Base-by-base conservation (phyloP, 768 basidiomycete species). In the Lactarius quietus region DNA sequence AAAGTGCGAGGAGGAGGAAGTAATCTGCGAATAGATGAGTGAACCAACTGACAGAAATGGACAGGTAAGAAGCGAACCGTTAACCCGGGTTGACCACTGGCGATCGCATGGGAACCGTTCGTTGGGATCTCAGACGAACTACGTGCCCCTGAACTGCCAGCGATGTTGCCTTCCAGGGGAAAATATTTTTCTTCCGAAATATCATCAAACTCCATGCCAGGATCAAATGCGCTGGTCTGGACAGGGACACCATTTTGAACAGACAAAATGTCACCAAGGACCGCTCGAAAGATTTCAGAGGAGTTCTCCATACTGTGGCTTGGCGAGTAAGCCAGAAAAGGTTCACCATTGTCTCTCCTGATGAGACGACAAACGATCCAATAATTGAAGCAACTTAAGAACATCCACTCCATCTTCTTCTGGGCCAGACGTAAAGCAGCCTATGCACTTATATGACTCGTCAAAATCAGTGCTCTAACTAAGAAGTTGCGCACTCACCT, bases 371-470 rank as follows among this genome's bases (percentile, higher is more conserved):
- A 60, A 15, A 51, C 45, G 6, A 51, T 36, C 59, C 35, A 60
- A 45, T 60, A 20, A 12, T 38, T 36, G 23, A 28, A 23, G 45
- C 45, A 36, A 1, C 9, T 23, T 12, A 51, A 12, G 31, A 60
- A 60, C 14, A 60, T 23, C 59, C 59, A 60, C 35, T 51, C 59
- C 59, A 51, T 60, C 3, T 31, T n/a, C 51, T 48, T 36, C 5
- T 38, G 59, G 7, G 48, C 48, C 1, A 60, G 15, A 60, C 17
- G 31, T 17, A 59, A 48, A 7, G 58, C 58, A 0, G 58, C 43
- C 58, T 59, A 59, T 6, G 29, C 6, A n/a, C 8, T 33, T 33
- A 33, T 8, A 33, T 33, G 8, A 51, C 31, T 18, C 33, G 2
- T 26, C 35, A n/a, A 29, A 52, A 33, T 26, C 33, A 14, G n/a